Evolutionary conservation across 768 basidiomycete species (phyloP).

Genomic region (Trametes gibbosa): DNA sequence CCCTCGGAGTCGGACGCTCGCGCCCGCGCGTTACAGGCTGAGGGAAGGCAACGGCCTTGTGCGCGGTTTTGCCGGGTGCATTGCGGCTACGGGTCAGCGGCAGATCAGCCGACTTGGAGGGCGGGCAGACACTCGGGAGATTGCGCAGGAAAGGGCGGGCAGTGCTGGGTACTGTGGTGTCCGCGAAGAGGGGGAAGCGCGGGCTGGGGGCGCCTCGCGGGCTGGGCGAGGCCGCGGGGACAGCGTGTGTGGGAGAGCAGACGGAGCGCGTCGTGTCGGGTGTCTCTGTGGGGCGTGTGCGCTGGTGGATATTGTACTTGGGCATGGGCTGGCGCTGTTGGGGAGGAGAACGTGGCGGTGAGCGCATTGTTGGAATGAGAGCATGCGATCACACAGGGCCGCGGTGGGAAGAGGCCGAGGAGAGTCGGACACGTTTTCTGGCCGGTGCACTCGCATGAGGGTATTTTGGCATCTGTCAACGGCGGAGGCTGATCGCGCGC

Average conservation of each 20-base stretch:
- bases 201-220: background rate
- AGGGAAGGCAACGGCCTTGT: too few species aligned
- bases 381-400: background rate
- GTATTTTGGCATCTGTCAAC: slow-evolving; percentile 14
- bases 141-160: too few species aligned
- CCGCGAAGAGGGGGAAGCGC: background rate
- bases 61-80: background rate
- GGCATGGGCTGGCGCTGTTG: too few species aligned
- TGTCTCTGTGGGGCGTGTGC: too few species aligned
- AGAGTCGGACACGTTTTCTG: slow-evolving; percentile 15
- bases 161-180: background rate
- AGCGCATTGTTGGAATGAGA: background rate
- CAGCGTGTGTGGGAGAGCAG: background rate
- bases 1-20: too few species aligned
- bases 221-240: background rate
- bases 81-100: background rate
- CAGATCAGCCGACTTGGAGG: background rate
- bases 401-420: slow-evolving; percentile 14
- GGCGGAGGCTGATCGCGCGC: background rate
- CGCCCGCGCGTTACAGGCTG: too few species aligned
- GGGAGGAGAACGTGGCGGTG: background rate
- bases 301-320: too few species aligned
- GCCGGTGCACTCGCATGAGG: slow-evolving; percentile 6
- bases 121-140: too few species aligned
- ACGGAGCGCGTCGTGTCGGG: background rate